Percentiles rank a stretch among this genome's conserved stretches.
These are phyloP conservation scores for Blastobotrys terrestris DNA, from an alignment of 805 yeast genomes.

Conservation along the genomic window DNA sequence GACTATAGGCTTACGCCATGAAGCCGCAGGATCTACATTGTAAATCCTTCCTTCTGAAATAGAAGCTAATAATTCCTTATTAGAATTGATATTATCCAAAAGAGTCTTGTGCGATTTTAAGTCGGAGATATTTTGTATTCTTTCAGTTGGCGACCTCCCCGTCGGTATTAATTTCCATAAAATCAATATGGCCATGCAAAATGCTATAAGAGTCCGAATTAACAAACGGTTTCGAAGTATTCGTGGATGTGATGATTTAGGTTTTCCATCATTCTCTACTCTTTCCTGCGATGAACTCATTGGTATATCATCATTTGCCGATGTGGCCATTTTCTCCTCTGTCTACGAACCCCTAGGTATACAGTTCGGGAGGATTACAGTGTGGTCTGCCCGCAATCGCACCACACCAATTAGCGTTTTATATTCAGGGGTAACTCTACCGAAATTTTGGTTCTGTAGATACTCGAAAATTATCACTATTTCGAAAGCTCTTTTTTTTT, in stretches of 20 bases:
- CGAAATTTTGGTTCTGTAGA: too few relatives aligned
- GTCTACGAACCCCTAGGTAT: too few relatives aligned
- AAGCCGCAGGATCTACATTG: neutral
- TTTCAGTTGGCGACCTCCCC: neutral
- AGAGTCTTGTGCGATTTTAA: neutral
- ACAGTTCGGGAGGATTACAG: too few relatives aligned
- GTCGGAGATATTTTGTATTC: neutral
- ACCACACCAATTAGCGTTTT: too few relatives aligned
- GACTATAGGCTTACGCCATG: slow-evolving; percentile 13
- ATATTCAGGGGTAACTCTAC: too few relatives aligned
- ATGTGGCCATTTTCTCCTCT: neutral
- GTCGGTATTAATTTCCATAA: neutral
- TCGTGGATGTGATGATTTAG: neutral
- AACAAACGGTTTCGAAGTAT: neutral
- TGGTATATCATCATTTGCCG: neutral
- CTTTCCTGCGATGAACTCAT: neutral
- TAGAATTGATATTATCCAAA: neutral
- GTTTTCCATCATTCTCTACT: neutral
- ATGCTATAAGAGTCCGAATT: neutral
- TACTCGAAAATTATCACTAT: too few relatives aligned
- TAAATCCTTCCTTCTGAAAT: neutral
- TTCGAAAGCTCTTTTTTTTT: too few relatives aligned
- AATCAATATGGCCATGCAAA: neutral
- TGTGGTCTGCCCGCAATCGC: too few relatives aligned
- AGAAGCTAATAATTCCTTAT: neutral